Evolutionary conservation across 768 basidiomycete genomes (phyloP), one percentile per base, ranked within the genome.

Genomic region (Cystofilobasidium bisporidii): DNA sequence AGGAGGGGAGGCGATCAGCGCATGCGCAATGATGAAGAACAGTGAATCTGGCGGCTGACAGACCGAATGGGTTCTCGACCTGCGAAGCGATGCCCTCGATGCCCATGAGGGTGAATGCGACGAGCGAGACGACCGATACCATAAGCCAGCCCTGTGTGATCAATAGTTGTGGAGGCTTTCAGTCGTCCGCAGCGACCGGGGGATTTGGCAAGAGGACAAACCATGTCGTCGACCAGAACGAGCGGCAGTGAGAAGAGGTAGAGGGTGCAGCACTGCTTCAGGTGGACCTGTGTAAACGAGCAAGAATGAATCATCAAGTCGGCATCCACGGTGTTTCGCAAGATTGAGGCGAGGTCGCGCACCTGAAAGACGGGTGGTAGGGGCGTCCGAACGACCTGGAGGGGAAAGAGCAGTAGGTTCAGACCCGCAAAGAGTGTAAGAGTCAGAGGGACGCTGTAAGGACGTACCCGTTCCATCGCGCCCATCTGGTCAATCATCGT

Each of bases 51-150:
- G n/a, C n/a, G n/a, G n/a, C n/a, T n/a, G 36, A 91, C 66, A 79
- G 79, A 50, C 91, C 92, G 72, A 96, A 96, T 0, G 93, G 93
- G 86, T 88, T 88, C 76, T 96, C 92, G 71, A 94, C 91, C 77
- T 91, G 86, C 69, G 93, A 87, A 0, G 93, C 92, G 71, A 96
- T 97, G 6, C 91, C 91, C 80, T 96, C 92, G 61, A 97, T 89
- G 22, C 91, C 91, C 84, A 92, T 91, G 62, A 96, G 83, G 0
- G 88, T 92, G 79, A 93, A 91, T 11, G 89, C 85, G 33, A 92
- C 86, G 38, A 68, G 63, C 15, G 89, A 91, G 24, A 90, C 85
- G 30, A 92, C 81, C n/a, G 88, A 88, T 14, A 94, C 81, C 74
- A 87, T 88, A 57, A 26, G 24, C 63, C 61, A 69, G 11, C 33